Base-by-base conservation (phyloP, 495 filamentous ascomycete species). In the Penicillium soppii region DNA sequence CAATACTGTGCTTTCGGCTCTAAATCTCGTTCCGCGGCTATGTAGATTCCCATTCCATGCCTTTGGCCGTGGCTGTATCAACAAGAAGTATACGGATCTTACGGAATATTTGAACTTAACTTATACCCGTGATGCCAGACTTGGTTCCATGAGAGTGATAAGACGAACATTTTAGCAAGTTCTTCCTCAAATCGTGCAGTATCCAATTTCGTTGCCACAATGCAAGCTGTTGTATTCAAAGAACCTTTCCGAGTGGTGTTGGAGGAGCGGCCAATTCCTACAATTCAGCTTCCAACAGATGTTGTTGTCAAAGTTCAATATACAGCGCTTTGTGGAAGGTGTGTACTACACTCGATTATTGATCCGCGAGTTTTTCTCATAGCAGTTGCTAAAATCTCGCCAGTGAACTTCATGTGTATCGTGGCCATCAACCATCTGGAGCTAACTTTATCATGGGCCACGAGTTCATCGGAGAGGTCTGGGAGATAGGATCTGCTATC, bases 291-390 rank as follows among this genome's bases (percentile, higher is more conserved):
- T 12, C 68, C 82, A 5, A 83, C 77, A 41, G 92, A 96, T 66
- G 82, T 88, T 46, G 83, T 97, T 51, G 79, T 96, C 47, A 91
- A 90, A 67, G 88, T 96, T 33, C 76, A 81, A 42, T 86, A 88
- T 53, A 89, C 90, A 2, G 92, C 89, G 13, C 74, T 97, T 29
- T 96, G 92, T 67, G 92, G 92, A 58, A 91, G 88, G 90, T 90
- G 73, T 60, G 76, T 25, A 32, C 5, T n/a, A n/a, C n/a, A n/a
- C 29, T 12, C 29, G 29, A 32, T 3, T 5, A 32, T 10, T 75
- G 26, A 20, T 30, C 23, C n/a, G n/a, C n/a, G n/a, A n/a, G n/a
- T n/a, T n/a, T n/a, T n/a, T n/a, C n/a, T n/a, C n/a, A n/a, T n/a
- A n/a, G n/a, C 16, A 35, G 7, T 10, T 5, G 20, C 44, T 50